phyloP scores from a whole-genome alignment of 2,329 filamentous ascomycete species.

The Fusarium nelsonii region DNA sequence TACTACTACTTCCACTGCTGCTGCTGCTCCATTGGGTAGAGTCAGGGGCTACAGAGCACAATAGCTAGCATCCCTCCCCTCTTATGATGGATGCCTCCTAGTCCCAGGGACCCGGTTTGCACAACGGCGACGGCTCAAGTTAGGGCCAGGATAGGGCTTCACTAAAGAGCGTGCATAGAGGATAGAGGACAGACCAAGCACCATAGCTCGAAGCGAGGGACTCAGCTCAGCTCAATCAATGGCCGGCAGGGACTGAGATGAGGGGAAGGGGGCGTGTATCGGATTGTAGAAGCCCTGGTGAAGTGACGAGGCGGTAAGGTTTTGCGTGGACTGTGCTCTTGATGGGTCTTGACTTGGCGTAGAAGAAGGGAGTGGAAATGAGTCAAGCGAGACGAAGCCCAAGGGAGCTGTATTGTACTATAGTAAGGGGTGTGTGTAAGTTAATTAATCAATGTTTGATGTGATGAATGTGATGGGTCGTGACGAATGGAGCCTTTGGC shows the following conservation, averaged over 20 bases:
- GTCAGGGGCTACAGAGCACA: not conserved
- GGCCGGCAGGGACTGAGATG: not conserved
- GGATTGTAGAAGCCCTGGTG: not conserved
- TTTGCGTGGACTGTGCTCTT: constrained; percentile 33
- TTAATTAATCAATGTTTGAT: not conserved
- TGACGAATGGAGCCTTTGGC: not conserved
- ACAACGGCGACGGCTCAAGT: constrained; percentile 4
- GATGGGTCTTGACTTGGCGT: constrained; percentile 7
- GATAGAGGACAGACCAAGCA: not conserved
- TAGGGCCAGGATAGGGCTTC: constrained; percentile 31
- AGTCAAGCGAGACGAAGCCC: constrained; percentile 17
- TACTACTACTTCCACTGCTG: not conserved
- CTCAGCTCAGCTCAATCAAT: not conserved
- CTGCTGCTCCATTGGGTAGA: not conserved
- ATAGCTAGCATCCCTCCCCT: not conserved
- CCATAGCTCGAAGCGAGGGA: not conserved
- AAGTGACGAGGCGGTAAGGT: constrained; percentile 35
- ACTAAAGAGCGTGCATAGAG: constrained; percentile 21
- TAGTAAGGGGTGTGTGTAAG: constrained; percentile 14
- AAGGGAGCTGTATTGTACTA: not conserved
- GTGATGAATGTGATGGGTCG: not conserved
- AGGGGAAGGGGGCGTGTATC: constrained; percentile 9
- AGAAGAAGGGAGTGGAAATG: constrained; percentile 26
- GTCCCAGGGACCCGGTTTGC: constrained; percentile 37
- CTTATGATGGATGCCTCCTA: constrained; percentile 11